phyloP scores from a whole-genome alignment of 1,284 basidiomycete genomes.

The Tilletia indica region DNA sequence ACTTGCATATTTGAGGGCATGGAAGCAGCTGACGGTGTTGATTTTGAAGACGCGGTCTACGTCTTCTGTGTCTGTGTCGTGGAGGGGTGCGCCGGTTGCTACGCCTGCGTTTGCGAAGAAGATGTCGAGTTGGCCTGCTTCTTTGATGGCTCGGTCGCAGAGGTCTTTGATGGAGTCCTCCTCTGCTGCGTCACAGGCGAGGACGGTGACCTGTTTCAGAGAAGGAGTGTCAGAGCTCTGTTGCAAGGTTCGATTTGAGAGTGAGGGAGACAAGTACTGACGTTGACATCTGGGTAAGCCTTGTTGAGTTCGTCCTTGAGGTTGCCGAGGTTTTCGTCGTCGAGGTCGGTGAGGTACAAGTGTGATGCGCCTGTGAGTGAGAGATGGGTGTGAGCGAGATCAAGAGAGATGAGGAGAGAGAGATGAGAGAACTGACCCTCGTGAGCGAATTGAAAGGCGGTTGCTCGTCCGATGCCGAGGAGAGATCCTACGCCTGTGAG shows the following conservation, averaged over 20 bases:
- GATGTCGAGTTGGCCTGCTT: conserved; percentile 82
- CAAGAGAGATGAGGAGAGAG: neutral
- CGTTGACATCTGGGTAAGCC: conserved; percentile 76
- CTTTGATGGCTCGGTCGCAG: conserved; percentile 71
- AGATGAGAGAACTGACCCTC: conserved; percentile 32
- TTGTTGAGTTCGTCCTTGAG: conserved; percentile 69
- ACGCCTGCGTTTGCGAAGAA: conserved; percentile 79
- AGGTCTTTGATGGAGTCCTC: conserved; percentile 69
- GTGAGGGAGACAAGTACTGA: conserved; percentile 14
- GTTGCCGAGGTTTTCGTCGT: conserved; percentile 68
- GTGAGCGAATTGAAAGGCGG: conserved; percentile 38
- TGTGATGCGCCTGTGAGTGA: conserved; percentile 69
- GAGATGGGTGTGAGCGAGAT: neutral
- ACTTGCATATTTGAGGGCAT: conserved; percentile 84
- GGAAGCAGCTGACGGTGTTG: conserved; percentile 73
- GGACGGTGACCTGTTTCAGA: conserved; percentile 26
- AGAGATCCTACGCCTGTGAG: conserved; percentile 67
- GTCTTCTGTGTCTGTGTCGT: conserved; percentile 65
- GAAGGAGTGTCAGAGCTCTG: neutral
- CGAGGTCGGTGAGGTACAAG: conserved; percentile 80
- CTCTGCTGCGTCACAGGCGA: conserved; percentile 76
- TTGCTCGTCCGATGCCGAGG: conserved; percentile 45
- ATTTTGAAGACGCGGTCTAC: conserved; percentile 76
- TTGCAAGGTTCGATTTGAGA: neutral
- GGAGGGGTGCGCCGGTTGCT: conserved; percentile 61